Base-by-base conservation (phyloP, 768 basidiomycete species). In the Amanita molliuscula region DNA sequence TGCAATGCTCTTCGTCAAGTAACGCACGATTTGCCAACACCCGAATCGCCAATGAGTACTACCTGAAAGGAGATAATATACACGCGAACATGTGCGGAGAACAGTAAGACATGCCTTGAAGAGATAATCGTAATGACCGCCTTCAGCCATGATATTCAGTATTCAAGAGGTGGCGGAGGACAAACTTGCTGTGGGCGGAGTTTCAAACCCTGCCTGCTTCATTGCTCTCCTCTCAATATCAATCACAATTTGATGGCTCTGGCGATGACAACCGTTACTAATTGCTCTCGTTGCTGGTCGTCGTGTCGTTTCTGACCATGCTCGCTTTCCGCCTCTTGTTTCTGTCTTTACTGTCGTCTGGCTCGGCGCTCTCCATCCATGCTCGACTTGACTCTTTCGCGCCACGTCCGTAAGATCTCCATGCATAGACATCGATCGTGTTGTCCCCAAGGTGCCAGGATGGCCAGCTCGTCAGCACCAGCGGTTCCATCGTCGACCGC, bases 11-110 rank as follows among this genome's bases (percentile, higher is more conserved):
- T 41, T 33, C 23, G 57, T 48, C 21, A 33, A 45, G 61, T 60
- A 58, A 86, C 93, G 67, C 72, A 98, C 94, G 92, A 95, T 79
- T 99, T 99, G 66, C 95, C 95, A 63, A 99, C 95, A 55, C 95
- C 95, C 55, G 93, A 96, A 70, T 99, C 95, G 64, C 95, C 95
- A 73, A 98, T 97, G 57, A 99, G 81, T 59, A 99, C 95, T 60
- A 97, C 90, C 95, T 98, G 54, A 35, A 46, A 33, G 51, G 48
- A 47, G 29, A 50, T 29, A 49, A 23, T 20, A 54, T 37, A 37
- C 37, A 48, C n/a, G 44, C 44, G 33, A 28, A 26, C 11, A 44
- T 13, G 35, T 8, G 16, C 23, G 13, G 34, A 15, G 42, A 15
- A 28, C 31, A 40, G 31, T 13, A 20, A 15, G 18, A 41, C 71